Evolutionary conservation across 1,284 basidiomycete genomes (phyloP).

Genomic region (Xerocomus tenax): DNA sequence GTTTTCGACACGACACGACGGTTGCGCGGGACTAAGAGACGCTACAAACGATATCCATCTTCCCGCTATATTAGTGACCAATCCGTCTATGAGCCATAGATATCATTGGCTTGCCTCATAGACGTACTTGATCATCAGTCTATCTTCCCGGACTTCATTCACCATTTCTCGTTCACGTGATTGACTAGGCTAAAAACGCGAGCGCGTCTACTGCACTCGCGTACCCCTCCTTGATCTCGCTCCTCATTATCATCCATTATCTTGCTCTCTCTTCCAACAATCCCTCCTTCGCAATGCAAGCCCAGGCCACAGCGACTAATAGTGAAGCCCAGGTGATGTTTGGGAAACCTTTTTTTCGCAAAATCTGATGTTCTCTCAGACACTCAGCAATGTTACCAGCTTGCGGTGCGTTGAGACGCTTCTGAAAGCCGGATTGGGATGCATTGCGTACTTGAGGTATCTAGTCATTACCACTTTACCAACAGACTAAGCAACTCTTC

Average conservation of each 20-base stretch:
- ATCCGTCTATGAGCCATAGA: too few relatives aligned
- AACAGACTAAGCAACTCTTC: constrained; percentile 9
- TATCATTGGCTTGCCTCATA: too few relatives aligned
- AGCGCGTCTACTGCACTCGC: constrained; percentile 2
- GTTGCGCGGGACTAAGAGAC: too few relatives aligned
- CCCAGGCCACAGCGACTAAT: constrained; percentile 13
- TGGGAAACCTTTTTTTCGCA: not conserved
- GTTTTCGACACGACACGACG: not conserved
- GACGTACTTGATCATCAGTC: too few relatives aligned
- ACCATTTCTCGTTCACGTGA: constrained; percentile 22
- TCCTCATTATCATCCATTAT: not conserved
- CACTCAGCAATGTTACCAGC: constrained; percentile 53
- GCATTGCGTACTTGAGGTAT: constrained; percentile 68
- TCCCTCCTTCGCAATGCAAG: constrained; percentile 21
- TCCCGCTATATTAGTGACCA: too few relatives aligned
- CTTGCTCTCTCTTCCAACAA: not conserved
- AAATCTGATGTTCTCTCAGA: constrained; percentile 25
- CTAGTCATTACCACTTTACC: not conserved
- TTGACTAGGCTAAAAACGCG: constrained; percentile 8
- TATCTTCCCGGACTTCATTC: too few relatives aligned
- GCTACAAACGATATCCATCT: too few relatives aligned
- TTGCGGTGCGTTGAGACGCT: constrained; percentile 62
- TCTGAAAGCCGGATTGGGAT: constrained; percentile 63
- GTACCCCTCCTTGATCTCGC: constrained; percentile 2
- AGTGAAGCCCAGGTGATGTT: constrained; percentile 27